Evolutionary conservation across 2,329 filamentous ascomycete species (phyloP).

Genomic region (Fusarium oxysporum): DNA sequence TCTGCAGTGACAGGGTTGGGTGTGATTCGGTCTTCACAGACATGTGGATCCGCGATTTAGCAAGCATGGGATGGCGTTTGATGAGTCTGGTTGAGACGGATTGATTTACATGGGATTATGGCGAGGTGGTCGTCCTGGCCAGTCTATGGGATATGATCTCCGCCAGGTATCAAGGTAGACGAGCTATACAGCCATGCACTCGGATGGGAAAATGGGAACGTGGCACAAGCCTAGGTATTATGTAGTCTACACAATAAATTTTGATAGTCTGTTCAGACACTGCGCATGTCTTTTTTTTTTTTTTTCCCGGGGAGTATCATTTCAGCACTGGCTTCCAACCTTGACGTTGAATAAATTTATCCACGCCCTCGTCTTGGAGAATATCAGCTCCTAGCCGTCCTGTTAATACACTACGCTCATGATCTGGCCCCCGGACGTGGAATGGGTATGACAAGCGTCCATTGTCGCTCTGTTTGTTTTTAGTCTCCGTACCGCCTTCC

Average conservation of each 20-base stretch:
- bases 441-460: slow-evolving; percentile 65
- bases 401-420: slow-evolving; percentile 75
- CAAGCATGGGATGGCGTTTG: slow-evolving; percentile 49
- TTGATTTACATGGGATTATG: slow-evolving; percentile 14
- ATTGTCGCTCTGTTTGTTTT: background rate
- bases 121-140: slow-evolving; percentile 2
- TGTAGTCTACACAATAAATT: slow-evolving; percentile 33
- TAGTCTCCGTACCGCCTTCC: background rate
- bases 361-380: slow-evolving; percentile 70
- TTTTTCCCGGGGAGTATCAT: slow-evolving; percentile 18
- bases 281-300: background rate
- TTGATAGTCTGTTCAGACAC: background rate
- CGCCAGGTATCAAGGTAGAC: slow-evolving; percentile 24
- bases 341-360: slow-evolving; percentile 66
- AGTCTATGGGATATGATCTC: slow-evolving; percentile 11
- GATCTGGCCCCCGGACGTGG: slow-evolving; percentile 68
- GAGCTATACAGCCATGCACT: slow-evolving; percentile 26
- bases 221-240: slow-evolving; percentile 18
- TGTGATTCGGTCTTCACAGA: slow-evolving; percentile 18
- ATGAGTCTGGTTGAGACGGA: slow-evolving; percentile 28
- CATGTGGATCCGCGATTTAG: slow-evolving; percentile 36
- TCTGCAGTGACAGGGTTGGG: slow-evolving; percentile 7
- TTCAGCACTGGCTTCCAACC: slow-evolving; percentile 67
- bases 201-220: slow-evolving; percentile 6
- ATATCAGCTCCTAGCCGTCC: slow-evolving; percentile 69